These are phyloP conservation scores for Mycena indigotica DNA, from an alignment of 768 basidiomycete genomes.

Conservation along the genomic window DNA sequence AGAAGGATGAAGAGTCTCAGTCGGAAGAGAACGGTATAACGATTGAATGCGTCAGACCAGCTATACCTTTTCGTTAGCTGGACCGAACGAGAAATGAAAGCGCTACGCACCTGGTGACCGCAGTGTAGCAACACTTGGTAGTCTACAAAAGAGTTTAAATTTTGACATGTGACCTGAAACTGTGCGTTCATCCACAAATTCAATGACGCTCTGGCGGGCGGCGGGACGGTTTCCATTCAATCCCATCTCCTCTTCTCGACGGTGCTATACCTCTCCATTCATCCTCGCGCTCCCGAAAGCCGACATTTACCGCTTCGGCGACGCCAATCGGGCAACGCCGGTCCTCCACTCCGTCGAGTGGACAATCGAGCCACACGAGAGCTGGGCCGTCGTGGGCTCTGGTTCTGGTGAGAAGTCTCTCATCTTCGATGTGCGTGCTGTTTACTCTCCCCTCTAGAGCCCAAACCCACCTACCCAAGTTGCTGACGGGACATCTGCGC, in stretches of 20 bases:
- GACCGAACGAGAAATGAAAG: too few relatives aligned
- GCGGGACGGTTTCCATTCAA: too few relatives aligned
- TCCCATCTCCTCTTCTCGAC: background rate
- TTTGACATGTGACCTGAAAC: too few relatives aligned
- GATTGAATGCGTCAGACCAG: too few relatives aligned
- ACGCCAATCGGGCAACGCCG: conserved; percentile 47
- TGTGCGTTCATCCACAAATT: too few relatives aligned
- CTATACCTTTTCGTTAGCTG: too few relatives aligned
- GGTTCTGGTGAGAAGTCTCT: conserved; percentile 62
- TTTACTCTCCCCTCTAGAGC: background rate
- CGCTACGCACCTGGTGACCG: too few relatives aligned
- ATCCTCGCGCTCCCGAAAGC: conserved; percentile 49
- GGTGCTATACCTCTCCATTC: background rate
- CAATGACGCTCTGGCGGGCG: too few relatives aligned
- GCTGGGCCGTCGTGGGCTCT: conserved; percentile 76
- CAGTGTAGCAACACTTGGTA: too few relatives aligned
- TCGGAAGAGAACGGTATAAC: too few relatives aligned
- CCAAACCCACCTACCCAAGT: conserved; percentile 37
- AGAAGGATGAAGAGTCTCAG: too few relatives aligned
- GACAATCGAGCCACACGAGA: conserved; percentile 62
- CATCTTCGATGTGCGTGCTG: conserved; percentile 62
- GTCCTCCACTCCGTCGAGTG: conserved; percentile 58
- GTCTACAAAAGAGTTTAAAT: too few relatives aligned
- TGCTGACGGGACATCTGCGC: conserved; percentile 70
- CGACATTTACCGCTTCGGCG: conserved; percentile 62